phyloP scores from a whole-genome alignment of 192 early-diverging fungal genomes.

The Coemansia sp. region DNA sequence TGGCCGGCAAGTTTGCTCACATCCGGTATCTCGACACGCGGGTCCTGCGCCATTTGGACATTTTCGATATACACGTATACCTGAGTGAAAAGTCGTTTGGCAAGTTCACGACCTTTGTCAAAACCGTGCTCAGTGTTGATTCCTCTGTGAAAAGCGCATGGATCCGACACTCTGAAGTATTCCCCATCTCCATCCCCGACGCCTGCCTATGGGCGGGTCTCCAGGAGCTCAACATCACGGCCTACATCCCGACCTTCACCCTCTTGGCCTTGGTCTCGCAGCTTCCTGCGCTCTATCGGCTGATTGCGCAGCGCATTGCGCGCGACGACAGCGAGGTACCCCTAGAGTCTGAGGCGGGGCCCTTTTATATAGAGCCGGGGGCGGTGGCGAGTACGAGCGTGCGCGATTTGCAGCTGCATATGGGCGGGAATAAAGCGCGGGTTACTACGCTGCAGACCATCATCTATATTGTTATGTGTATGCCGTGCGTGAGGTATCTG shows the following conservation, averaged over 20 bases:
- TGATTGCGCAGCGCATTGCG: constrained; percentile 34
- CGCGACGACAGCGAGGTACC: constrained; percentile 15
- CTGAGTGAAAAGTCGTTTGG: constrained; percentile 9
- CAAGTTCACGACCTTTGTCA: constrained; percentile 20
- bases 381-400: constrained; percentile 10
- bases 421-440: constrained; percentile 20
- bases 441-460: constrained; percentile 29
- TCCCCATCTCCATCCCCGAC: constrained; percentile 33
- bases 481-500: constrained; percentile 14
- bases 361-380: background rate
- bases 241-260: constrained; percentile 22
- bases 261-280: constrained; percentile 22
- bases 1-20: constrained; percentile 36
- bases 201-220: constrained; percentile 19
- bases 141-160: constrained; percentile 22
- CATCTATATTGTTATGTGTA: constrained; percentile 28
- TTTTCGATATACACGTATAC: constrained; percentile 27
- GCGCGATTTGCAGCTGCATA: constrained; percentile 25
- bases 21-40: constrained; percentile 20
- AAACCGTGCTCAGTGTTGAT: constrained; percentile 10
- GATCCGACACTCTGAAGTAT: constrained; percentile 29
- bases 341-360: background rate
- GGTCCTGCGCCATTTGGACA: constrained; percentile 9
- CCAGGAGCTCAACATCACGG: constrained; percentile 26
- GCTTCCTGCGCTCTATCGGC: constrained; percentile 11